A percentile compares a stretch with the other conserved stretches of the same genome.
These are phyloP conservation scores for Sporisorium exsertum DNA, from an alignment of 1,284 basidiomycete genomes.

Conservation along the genomic window DNA sequence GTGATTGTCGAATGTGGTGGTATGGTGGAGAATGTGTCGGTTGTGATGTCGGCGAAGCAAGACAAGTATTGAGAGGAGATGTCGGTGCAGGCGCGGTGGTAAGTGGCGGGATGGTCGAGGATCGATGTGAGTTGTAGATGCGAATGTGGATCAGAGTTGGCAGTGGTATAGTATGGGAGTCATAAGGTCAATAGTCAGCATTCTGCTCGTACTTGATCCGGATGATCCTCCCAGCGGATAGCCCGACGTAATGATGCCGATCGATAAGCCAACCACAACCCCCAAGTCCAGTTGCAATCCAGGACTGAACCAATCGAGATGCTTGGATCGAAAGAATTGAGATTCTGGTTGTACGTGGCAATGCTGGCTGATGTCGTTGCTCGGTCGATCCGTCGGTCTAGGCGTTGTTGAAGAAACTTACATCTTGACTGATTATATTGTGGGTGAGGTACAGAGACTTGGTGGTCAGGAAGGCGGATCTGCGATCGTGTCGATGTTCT, in stretches of 20 bases:
- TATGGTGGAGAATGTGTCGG: neutral
- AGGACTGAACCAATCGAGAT: neutral
- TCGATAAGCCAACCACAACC: neutral
- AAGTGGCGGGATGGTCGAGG: slow-evolving; percentile 2
- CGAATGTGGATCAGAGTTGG: neutral
- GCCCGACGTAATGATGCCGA: neutral
- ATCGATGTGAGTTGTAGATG: neutral
- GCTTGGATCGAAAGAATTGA: neutral
- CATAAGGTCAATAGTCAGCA: slow-evolving; percentile 13
- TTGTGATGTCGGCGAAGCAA: neutral
- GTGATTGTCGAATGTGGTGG: neutral
- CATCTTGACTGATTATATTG: slow-evolving; percentile 52
- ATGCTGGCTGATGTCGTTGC: neutral
- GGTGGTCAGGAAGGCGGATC: slow-evolving; percentile 36
- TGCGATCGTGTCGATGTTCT: slow-evolving; percentile 37
- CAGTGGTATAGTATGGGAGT: neutral
- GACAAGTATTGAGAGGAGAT: neutral
- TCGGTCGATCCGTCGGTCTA: neutral
- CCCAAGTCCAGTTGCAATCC: neutral
- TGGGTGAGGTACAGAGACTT: slow-evolving; percentile 48
- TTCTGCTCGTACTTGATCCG: neutral
- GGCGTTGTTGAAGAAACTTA: slow-evolving; percentile 26
- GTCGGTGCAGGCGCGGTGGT: neutral
- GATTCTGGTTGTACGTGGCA: neutral
- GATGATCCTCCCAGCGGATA: neutral